phyloP scores from a whole-genome alignment of 2,329 filamentous ascomycete genomes.

The Cladosporium sp. region DNA sequence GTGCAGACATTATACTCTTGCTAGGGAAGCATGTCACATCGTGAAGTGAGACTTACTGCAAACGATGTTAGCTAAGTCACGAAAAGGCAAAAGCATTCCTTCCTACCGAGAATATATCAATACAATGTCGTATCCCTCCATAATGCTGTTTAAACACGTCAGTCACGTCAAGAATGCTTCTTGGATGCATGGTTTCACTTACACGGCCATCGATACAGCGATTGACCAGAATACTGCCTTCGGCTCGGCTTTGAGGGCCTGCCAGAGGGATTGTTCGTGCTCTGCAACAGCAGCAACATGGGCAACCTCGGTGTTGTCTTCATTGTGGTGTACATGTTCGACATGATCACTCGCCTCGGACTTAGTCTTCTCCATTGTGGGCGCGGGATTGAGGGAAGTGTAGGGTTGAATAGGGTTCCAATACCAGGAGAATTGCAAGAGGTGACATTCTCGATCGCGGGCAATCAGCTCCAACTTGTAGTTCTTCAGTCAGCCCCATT shows the following conservation, averaged over 20 bases:
- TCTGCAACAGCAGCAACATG: neutral
- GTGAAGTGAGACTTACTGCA: too few relatives aligned
- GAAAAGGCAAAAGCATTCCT: too few relatives aligned
- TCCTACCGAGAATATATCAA: too few relatives aligned
- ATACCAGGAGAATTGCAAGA: neutral
- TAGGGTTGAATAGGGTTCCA: neutral
- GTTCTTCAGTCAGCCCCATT: neutral
- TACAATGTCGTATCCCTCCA: constrained; percentile 56
- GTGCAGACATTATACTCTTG: too few relatives aligned
- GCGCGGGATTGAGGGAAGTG: neutral
- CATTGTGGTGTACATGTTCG: neutral
- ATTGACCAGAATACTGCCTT: constrained; percentile 50
- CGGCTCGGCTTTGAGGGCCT: constrained; percentile 40
- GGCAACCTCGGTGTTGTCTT: neutral
- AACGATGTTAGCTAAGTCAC: too few relatives aligned
- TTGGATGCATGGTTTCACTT: neutral
- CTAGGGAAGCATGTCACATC: too few relatives aligned
- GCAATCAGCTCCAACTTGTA: neutral
- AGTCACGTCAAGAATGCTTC: constrained; percentile 18
- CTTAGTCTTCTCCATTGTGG: neutral
- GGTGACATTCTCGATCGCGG: neutral
- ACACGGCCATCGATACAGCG: constrained; percentile 32
- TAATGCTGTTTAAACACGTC: constrained; percentile 34
- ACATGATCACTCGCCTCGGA: neutral
- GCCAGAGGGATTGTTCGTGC: constrained; percentile 12